Conservation (phyloP, 441 rosid genomes). For the Rhodomyrtus psidioides region DNA sequence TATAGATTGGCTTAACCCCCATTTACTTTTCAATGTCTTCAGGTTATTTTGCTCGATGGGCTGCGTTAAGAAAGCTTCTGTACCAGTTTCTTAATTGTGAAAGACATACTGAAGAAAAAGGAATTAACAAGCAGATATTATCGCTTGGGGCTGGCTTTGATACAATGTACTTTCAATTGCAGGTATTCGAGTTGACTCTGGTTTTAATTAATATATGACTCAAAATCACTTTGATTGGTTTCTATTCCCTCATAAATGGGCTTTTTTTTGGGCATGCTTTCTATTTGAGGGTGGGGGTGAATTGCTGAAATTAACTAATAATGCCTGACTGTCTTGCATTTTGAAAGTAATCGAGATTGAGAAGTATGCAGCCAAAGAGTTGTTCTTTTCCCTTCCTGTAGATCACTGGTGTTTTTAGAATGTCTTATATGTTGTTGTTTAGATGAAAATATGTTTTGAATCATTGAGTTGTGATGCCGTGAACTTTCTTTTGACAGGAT, state of each 20-base stretch:
- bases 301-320: background rate
- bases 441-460: background rate
- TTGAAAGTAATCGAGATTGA: background rate
- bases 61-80: constrained; percentile 79
- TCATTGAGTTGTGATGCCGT: background rate
- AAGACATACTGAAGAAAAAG: constrained; percentile 16
- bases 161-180: constrained; percentile 80
- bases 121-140: constrained; percentile 65
- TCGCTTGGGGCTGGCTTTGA: constrained; percentile 98
- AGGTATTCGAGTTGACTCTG: constrained; percentile 32
- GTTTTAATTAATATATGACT: background rate
- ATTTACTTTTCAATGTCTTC: background rate
- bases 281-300: background rate
- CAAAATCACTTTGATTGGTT: background rate
- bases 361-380: background rate
- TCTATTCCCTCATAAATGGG: background rate
- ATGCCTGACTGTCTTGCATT: background rate
- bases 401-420: background rate
- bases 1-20: background rate
- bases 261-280: background rate
- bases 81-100: constrained; percentile 69
- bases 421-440: background rate
- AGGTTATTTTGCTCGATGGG: constrained; percentile 98
- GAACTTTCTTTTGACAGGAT: constrained; percentile 39
- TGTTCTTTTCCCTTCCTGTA: background rate